Percentiles rank a stretch among this genome's conserved stretches.
Evolutionary conservation across 2,329 filamentous ascomycete species (phyloP).

Genomic region (Colletotrichum liaoningense): DNA sequence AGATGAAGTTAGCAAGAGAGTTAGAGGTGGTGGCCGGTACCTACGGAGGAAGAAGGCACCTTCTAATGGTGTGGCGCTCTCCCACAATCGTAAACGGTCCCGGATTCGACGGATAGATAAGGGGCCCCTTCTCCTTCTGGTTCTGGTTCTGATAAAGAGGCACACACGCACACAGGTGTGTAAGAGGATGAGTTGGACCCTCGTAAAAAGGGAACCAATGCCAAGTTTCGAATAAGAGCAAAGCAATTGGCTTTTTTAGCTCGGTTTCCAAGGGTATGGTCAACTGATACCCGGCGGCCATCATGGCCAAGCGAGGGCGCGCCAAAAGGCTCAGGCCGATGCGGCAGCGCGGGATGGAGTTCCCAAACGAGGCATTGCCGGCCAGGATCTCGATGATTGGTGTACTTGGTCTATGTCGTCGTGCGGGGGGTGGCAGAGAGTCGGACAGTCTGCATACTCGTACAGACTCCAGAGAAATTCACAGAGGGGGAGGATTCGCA

Average conservation of each 20-base stretch:
- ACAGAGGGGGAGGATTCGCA: background rate
- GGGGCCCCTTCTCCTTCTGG: too few species aligned
- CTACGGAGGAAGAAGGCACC: background rate
- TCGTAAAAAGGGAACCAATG: conserved; percentile 5
- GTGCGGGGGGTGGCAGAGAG: background rate
- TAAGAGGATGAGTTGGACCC: background rate
- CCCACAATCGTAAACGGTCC: background rate
- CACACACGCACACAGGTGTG: background rate
- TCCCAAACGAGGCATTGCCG: conserved; percentile 16
- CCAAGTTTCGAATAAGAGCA: background rate
- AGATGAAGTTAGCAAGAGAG: background rate
- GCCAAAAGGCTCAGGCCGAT: conserved; percentile 1
- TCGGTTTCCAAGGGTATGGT: background rate
- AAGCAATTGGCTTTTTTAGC: background rate
- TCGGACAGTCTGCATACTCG: background rate
- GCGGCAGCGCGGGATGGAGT: conserved; percentile 17
- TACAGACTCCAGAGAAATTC: background rate
- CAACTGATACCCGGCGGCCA: conserved; percentile 32
- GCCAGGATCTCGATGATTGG: conserved; percentile 15
- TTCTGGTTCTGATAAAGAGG: background rate
- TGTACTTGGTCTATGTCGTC: background rate
- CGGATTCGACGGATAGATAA: background rate
- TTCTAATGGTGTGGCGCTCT: background rate
- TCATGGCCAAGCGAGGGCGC: conserved; percentile 1
- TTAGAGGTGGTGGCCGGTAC: background rate